Base-by-base conservation (phyloP, 192 early-diverging fungal species). In the Cladochytrium replicatum region DNA sequence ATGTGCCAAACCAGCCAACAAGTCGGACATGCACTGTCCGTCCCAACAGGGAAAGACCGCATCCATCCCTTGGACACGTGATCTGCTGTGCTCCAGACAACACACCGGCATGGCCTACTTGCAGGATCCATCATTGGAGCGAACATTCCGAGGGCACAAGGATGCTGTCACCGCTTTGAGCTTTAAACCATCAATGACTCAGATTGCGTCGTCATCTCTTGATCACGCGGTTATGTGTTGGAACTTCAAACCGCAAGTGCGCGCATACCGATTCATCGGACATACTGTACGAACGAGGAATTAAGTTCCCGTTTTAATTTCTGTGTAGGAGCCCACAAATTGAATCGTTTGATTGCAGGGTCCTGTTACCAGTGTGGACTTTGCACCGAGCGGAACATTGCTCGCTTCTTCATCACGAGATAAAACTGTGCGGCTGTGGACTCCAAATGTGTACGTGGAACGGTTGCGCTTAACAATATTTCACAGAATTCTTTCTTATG, bases 191-290 rank as follows among this genome's bases (percentile, higher is more conserved):
- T 55, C 58, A 6, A 75, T 80, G 72, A 61, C 63, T 4, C 77
- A 80, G 46, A 45, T 80, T 23, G 77, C 77, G 4, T 73, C 69
- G 39, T 54, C 53, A 8, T 76, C 72, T 5, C 54, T 69, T 50
- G 77, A 80, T 46, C 22, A 67, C 43, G 68, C 71, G 5, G 77
- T 80, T n/a, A 77, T 80, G 76, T 58, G 78, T 1, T 80, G 77
- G 77, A 80, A 80, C 50, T 80, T 80, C 41, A 74, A 72, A 47
- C 69, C 76, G 9, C 72, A 76, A 43, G 44, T 80, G 32, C 43
- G 77, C 13, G 76, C 76, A 0, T 77, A 72, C 38, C 50, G 77
- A 2, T 80, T 75, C 50, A 65, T 77, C 7, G 77, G 77, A 6
- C 77, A 80, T 50, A 79, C 61, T 51, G 76, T 71, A 59, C 6